A percentile compares a stretch with the other conserved stretches of the same genome.
Conservation (phyloP, 352 stramenopile genomes). For the Pythium aquatile region DNA sequence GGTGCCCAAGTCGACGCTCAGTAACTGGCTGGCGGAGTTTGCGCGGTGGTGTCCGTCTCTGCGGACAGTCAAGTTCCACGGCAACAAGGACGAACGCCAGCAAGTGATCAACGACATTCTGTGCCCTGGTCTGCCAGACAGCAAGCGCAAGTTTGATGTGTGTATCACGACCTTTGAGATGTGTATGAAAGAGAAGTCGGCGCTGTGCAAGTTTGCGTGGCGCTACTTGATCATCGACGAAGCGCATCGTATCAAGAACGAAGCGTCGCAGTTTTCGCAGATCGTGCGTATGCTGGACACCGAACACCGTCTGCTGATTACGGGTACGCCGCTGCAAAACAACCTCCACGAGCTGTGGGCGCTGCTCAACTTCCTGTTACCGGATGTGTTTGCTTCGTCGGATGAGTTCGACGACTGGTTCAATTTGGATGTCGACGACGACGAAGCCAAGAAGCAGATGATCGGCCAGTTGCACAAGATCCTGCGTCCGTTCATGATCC, state of each 20-base stretch:
- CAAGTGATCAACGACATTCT: constrained; percentile 89
- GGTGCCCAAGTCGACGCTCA: constrained; percentile 93
- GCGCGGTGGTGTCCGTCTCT: constrained; percentile 91
- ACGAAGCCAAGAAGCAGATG: constrained; percentile 90
- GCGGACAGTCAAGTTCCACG: constrained; percentile 92
- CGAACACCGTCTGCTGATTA: constrained; percentile 89
- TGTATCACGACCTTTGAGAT: constrained; percentile 98
- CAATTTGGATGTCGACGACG: constrained; percentile 84
- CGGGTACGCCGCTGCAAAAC: constrained; percentile 94
- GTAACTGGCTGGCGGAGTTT: constrained; percentile 94
- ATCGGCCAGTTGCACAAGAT: constrained; percentile 89
- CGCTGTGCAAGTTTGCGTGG: constrained; percentile 90
- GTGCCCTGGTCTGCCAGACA: constrained; percentile 79
- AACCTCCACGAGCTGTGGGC: constrained; percentile 95
- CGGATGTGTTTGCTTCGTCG: constrained; percentile 90
- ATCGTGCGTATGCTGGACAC: constrained; percentile 82
- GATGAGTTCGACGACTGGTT: constrained; percentile 90
- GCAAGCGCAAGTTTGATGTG: constrained; percentile 94
- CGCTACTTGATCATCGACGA: constrained; percentile 88
- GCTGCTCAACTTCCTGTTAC: constrained; percentile 93
- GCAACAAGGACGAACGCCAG: constrained; percentile 87
- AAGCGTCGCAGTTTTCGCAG: constrained; percentile 85
- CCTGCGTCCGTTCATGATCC: constrained; percentile 95
- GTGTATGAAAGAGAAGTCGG: constrained; percentile 87
- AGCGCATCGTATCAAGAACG: constrained; percentile 89